Percentiles rank a stretch among this genome's conserved stretches.
Evolutionary conservation across 495 filamentous ascomycete genomes (phyloP).

Genomic region (Penicillium samsonianum): DNA sequence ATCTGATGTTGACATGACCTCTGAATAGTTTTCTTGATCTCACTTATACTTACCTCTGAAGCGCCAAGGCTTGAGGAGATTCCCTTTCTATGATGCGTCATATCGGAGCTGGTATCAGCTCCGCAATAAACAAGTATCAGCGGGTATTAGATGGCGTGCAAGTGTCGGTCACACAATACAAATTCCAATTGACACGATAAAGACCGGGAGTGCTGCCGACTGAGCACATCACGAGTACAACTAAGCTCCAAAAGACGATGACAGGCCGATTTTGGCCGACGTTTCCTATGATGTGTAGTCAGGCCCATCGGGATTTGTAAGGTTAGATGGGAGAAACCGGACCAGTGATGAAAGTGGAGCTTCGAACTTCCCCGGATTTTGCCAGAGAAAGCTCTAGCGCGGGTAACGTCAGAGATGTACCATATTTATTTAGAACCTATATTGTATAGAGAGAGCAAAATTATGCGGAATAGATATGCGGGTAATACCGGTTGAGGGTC

Average conservation of each 20-base stretch:
- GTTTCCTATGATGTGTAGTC: background rate
- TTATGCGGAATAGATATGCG: constrained; percentile 3
- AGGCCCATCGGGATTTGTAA: background rate
- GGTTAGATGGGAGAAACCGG: constrained; percentile 9
- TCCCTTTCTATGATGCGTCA: background rate
- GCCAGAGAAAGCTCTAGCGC: background rate
- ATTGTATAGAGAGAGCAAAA: background rate
- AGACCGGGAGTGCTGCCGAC: background rate
- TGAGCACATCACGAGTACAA: background rate
- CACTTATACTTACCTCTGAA: background rate
- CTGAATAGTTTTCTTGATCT: background rate
- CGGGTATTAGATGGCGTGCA: background rate
- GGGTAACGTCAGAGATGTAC: background rate
- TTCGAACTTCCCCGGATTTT: constrained; percentile 11
- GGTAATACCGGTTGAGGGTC: constrained; percentile 3
- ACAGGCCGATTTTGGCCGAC: constrained; percentile 5
- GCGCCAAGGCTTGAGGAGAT: background rate
- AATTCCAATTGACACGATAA: background rate
- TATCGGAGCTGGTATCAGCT: background rate
- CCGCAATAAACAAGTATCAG: background rate
- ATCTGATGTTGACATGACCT: background rate
- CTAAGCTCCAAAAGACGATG: background rate
- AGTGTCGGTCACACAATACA: background rate
- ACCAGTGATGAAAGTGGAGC: constrained; percentile 9
- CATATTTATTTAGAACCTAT: background rate